Evolutionary conservation across 306 rosid genomes (phyloP).

Genomic region (Lablab purpureus): DNA sequence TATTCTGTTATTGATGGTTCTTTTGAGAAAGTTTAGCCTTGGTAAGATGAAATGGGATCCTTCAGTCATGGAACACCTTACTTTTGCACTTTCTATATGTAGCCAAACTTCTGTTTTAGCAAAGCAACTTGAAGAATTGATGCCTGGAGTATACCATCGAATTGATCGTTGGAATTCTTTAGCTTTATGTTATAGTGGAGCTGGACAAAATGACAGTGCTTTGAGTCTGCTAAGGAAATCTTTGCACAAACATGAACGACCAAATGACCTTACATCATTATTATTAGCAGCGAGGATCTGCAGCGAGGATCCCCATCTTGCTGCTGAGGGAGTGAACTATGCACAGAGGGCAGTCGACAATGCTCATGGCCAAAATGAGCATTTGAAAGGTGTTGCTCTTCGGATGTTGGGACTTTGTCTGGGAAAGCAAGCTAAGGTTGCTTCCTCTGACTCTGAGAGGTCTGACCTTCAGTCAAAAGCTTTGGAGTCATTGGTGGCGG

Average conservation of each 20-base stretch:
- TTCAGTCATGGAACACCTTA: constrained; percentile 89
- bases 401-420: constrained; percentile 86
- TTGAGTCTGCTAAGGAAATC: constrained; percentile 83
- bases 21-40: constrained; percentile 65
- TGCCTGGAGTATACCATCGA: constrained; percentile 91
- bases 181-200: constrained; percentile 85
- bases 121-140: constrained; percentile 78
- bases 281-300: constrained; percentile 87
- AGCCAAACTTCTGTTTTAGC: constrained; percentile 81
- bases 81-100: constrained; percentile 86
- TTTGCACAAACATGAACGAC: constrained; percentile 86
- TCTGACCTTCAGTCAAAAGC: constrained; percentile 55
- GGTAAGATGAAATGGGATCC: constrained; percentile 92
- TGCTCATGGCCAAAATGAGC: constrained; percentile 62
- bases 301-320: constrained; percentile 74
- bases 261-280: constrained; percentile 73
- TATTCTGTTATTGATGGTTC: constrained; percentile 86
- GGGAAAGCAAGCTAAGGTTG: constrained; percentile 77
- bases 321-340: constrained; percentile 81
- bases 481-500: constrained; percentile 53
- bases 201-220: constrained; percentile 72
- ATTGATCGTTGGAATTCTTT: constrained; percentile 88
- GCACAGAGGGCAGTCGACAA: constrained; percentile 70
- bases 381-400: constrained; percentile 81
- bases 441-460: constrained; percentile 59